Percentiles rank a stretch among this genome's conserved stretches.
Evolutionary conservation across 202 grass and related monocot genomes (phyloP).

Genomic region (Eragrostis tef): DNA sequence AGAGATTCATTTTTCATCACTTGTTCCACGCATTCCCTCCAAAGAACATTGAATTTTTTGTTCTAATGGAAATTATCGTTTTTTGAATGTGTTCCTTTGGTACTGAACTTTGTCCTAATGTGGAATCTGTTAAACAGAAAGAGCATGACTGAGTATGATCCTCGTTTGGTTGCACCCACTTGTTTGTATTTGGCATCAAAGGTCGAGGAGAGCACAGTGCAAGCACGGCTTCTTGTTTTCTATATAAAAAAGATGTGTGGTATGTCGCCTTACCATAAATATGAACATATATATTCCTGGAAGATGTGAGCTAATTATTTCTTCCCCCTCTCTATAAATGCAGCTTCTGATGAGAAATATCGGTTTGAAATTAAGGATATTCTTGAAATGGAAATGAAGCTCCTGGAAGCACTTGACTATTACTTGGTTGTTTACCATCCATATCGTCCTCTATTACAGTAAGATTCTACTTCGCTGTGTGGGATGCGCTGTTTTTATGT

Average conservation of each 20-base stretch:
- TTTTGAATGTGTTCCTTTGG: background rate
- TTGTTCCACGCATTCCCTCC: background rate
- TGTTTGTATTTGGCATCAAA: constrained; percentile 99
- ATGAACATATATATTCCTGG: constrained; percentile 19
- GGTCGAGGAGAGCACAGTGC: constrained; percentile 95
- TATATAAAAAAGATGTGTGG: constrained; percentile 99
- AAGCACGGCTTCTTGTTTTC: constrained; percentile 96
- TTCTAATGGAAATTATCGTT: constrained; percentile 21
- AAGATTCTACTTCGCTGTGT: constrained; percentile 46
- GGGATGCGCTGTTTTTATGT: background rate
- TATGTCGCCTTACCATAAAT: constrained; percentile 41
- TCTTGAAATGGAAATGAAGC: constrained; percentile 99
- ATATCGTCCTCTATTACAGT: constrained; percentile 95
- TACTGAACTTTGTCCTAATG: constrained; percentile 25
- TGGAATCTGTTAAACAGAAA: constrained; percentile 57
- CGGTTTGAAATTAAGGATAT: constrained; percentile 99
- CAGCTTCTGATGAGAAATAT: constrained; percentile 89
- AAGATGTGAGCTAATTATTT: constrained; percentile 7
- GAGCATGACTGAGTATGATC: constrained; percentile 95
- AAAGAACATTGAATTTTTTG: constrained; percentile 5
- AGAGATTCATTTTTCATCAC: background rate
- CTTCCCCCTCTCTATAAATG: background rate
- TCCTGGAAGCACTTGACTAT: constrained; percentile 95
- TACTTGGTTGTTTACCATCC: constrained; percentile 99
- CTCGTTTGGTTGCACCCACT: constrained; percentile 88